Percentiles rank a stretch among this genome's conserved stretches.
These are phyloP conservation scores for Tephrocybe sp. DNA, from an alignment of 768 basidiomycete genomes.

Conservation along the genomic window DNA sequence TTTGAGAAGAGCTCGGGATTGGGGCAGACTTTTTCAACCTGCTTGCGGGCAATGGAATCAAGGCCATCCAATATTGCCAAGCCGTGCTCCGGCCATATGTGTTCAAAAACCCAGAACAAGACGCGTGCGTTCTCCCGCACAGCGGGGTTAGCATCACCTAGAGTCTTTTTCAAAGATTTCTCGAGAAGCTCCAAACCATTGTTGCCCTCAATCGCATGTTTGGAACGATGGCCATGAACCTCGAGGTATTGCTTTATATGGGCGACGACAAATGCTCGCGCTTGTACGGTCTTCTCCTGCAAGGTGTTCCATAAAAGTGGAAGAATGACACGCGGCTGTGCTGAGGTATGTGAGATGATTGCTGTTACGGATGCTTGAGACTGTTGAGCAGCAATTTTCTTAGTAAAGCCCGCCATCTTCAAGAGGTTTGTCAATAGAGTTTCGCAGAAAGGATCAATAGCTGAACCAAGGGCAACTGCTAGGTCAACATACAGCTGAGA, in stretches of 20 bases:
- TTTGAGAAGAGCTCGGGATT: conserved; percentile 44
- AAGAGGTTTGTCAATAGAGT: conserved; percentile 72
- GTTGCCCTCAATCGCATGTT: conserved; percentile 63
- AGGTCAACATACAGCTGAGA: conserved; percentile 79
- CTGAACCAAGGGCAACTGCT: conserved; percentile 58
- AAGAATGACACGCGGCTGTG: conserved; percentile 68
- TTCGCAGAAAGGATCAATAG: conserved; percentile 83
- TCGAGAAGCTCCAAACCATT: conserved; percentile 75
- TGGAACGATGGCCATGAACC: conserved; percentile 65
- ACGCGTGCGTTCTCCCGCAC: conserved; percentile 74
- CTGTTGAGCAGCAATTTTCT: conserved; percentile 86
- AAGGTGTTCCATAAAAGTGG: conserved; percentile 67
- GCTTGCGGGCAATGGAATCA: conserved; percentile 71
- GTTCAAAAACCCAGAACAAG: conserved; percentile 80
- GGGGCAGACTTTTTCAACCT: conserved; percentile 85
- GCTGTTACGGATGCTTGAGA: conserved; percentile 72
- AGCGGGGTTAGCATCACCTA: conserved; percentile 77
- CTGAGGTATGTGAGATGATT: conserved; percentile 70
- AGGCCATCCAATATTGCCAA: conserved; percentile 60
- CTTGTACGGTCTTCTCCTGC: conserved; percentile 81
- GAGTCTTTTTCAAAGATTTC: conserved; percentile 66
- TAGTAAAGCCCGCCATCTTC: conserved; percentile 87
- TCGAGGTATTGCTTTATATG: conserved; percentile 81
- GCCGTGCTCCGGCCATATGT: conserved; percentile 76
- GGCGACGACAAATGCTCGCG: conserved; percentile 60